Evolutionary conservation across 2,329 filamentous ascomycete species (phyloP), one percentile per base, ranked within the genome.

Genomic region (Aspergillus fischeri): DNA sequence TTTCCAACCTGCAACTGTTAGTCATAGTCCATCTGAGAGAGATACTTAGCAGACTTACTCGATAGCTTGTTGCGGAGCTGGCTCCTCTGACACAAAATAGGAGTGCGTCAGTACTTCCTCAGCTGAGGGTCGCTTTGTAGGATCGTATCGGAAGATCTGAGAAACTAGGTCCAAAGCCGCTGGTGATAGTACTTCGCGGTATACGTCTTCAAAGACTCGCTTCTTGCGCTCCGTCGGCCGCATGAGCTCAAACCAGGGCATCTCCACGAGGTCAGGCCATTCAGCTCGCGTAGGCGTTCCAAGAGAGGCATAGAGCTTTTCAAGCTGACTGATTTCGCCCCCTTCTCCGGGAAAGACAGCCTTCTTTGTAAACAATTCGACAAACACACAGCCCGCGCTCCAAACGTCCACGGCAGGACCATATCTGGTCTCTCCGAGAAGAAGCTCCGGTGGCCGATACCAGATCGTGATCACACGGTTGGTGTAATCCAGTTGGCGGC

Each of bases 401-500:
- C 94, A 99, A 38, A 99, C 89, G 69, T 97, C 92, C 14, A 96
- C 91, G 2, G 90, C 90, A 0, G 91, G 90, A 4, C 90, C 91
- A 70, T 97, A 97, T 66, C 90, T 86, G 4, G 92, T 96, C 73
- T 96, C 92, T 6, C 92, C 92, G 1, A 96, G 82, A 0, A 96
- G 79, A n/a, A 97, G 81, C 72, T 97, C 92, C 0, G 92, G 92
- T 0, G 91, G 90, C 3, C 92, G 86, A 73, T 97, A 97, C 95
- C 95, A 99, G 63, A 99, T 97, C 2, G 94, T 99, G 70, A 99
- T 96, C 66, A 99, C 95, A 38, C 94, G 89, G 71, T 99, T 99
- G 1, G 94, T 99, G 73, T 99, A 99, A 72, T 99, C 93, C 49
- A 96, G 83, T 72, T 94, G 90, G 59, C 89, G 87, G 51, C 89